A percentile compares a stretch with the other conserved stretches of the same genome.
These are phyloP conservation scores for Amesomyces nigricolor DNA, from an alignment of 2,329 filamentous ascomycete species.

Conservation along the genomic window DNA sequence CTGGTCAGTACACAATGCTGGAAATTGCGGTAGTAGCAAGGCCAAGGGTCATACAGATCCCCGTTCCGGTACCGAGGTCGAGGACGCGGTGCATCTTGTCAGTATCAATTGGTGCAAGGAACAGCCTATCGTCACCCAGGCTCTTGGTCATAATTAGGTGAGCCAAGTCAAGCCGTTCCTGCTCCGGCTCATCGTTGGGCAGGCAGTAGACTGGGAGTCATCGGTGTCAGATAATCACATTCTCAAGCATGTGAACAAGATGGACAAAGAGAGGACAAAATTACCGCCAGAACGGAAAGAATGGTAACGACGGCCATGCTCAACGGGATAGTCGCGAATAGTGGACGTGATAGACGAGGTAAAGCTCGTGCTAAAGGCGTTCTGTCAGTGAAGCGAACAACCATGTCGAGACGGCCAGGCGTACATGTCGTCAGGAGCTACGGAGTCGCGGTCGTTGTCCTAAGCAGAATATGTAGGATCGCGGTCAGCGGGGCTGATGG, in stretches of 20 bases:
- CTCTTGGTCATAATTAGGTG: conserved; percentile 17
- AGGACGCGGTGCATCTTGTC: conserved; percentile 33
- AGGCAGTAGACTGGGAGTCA: conserved; percentile 17
- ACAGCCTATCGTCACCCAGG: conserved; percentile 24
- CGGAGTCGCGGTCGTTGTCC: neutral
- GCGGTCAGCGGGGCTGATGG: no score
- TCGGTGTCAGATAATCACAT: no score
- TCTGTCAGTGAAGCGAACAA: neutral
- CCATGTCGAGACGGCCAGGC: neutral
- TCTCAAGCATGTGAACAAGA: no score
- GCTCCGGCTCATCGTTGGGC: conserved; percentile 33
- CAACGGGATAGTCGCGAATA: conserved; percentile 27
- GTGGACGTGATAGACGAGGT: conserved; percentile 29
- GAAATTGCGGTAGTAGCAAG: neutral
- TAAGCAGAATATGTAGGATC: neutral
- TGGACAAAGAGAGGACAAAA: no score
- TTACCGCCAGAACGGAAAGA: conserved; percentile 29
- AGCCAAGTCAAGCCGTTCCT: conserved; percentile 29
- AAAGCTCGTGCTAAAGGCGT: conserved; percentile 19
- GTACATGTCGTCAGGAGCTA: conserved; percentile 4
- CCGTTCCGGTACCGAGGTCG: conserved; percentile 41
- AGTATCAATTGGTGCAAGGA: conserved; percentile 30
- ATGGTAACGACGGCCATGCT: conserved; percentile 18
- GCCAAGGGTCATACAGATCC: conserved; percentile 31
- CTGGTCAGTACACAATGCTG: neutral